phyloP scores from a whole-genome alignment of 306 rosid genomes.

The Dalbergia oliveri region DNA sequence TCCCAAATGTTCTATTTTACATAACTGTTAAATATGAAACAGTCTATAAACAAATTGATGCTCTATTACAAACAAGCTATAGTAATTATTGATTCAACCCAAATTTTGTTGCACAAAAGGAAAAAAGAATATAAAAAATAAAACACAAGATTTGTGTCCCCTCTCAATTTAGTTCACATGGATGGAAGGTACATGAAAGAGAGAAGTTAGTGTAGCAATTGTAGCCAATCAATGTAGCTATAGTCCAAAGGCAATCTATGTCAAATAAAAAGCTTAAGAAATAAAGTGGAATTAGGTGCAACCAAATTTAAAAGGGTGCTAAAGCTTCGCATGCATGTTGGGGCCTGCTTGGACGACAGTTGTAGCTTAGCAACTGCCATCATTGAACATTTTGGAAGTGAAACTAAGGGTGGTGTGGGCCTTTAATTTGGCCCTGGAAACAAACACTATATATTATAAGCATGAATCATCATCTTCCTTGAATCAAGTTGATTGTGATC shows the following conservation, averaged over 20 bases:
- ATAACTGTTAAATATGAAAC: too few species aligned
- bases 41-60: too few species aligned
- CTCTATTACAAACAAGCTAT: too few species aligned
- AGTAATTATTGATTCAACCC: too few species aligned
- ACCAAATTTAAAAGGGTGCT: conserved; percentile 12
- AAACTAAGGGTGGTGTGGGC: conserved; percentile 27
- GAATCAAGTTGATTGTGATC: conserved; percentile 42
- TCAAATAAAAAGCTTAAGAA: background rate
- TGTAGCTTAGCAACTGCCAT: conserved; percentile 41
- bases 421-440: background rate
- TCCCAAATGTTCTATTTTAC: too few species aligned
- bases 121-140: too few species aligned
- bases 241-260: background rate
- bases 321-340: conserved; percentile 39
- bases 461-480: conserved; percentile 31
- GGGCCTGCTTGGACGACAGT: conserved; percentile 30
- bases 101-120: too few species aligned
- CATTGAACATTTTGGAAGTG: conserved; percentile 44
- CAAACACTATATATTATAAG: conserved; percentile 22
- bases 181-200: background rate
- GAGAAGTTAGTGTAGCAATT: conserved; percentile 16
- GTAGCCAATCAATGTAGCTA: background rate
- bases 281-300: conserved; percentile 27
- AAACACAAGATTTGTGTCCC: too few species aligned
- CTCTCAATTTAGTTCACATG: background rate